Evolutionary conservation across 73 alveolate genomes (phyloP).

Genomic region (Paramecium pentaurelia): DNA sequence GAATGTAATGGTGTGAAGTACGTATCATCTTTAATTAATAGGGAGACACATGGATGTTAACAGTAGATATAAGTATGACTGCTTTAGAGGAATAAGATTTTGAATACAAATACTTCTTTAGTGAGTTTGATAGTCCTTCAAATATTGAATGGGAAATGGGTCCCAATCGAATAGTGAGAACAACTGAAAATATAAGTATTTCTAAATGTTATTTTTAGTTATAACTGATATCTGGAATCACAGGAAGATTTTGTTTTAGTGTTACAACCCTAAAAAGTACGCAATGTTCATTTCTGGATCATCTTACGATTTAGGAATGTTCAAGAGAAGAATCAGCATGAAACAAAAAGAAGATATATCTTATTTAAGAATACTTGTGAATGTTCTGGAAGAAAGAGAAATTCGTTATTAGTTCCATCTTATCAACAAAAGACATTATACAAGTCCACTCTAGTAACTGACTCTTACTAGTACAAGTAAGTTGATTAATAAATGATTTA

Average conservation of each 20-base stretch:
- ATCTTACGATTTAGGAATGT: background rate
- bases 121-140: background rate
- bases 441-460: background rate
- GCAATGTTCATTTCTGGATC: constrained; percentile 9
- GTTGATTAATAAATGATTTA: background rate
- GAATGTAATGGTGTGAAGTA: constrained; percentile 8
- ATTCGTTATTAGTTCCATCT: background rate
- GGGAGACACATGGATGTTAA: background rate
- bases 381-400: background rate
- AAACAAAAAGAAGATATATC: background rate
- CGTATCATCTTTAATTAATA: background rate
- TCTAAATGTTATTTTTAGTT: background rate
- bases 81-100: background rate
- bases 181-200: background rate
- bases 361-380: background rate
- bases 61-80: background rate
- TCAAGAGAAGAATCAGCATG: background rate
- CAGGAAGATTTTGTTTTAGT: background rate
- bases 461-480: background rate
- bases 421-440: background rate
- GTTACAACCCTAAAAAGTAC: background rate
- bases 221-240: constrained; percentile 10
- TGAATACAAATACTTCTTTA: constrained; percentile 15
- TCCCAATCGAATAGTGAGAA: background rate
- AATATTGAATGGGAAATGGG: background rate